These are phyloP conservation scores for Talaromyces verruculosus DNA, from an alignment of 2,329 filamentous ascomycete genomes.

Conservation along the genomic window DNA sequence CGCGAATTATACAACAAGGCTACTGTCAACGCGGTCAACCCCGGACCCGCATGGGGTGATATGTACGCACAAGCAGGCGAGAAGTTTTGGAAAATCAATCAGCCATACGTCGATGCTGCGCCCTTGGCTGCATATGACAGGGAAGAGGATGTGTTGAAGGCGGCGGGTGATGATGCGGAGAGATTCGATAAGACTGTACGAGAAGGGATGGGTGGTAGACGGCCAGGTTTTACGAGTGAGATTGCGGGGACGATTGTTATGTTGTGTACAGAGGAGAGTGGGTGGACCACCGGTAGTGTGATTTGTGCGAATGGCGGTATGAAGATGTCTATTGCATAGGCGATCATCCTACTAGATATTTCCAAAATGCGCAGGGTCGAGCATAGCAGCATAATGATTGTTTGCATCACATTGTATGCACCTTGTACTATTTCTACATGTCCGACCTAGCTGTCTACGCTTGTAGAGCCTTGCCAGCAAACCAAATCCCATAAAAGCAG, in stretches of 20 bases:
- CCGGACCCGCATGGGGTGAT: constrained; percentile 64
- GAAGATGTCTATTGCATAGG: constrained; percentile 22
- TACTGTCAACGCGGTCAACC: constrained; percentile 67
- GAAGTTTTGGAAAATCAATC: constrained; percentile 59
- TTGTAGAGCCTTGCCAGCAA: constrained; percentile 32
- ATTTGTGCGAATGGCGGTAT: constrained; percentile 79
- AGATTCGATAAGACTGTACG: constrained; percentile 61
- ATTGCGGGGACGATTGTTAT: constrained; percentile 75
- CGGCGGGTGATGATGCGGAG: constrained; percentile 44
- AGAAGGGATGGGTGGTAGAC: constrained; percentile 60
- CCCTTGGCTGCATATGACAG: constrained; percentile 52
- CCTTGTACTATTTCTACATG: not conserved
- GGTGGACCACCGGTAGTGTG: constrained; percentile 76
- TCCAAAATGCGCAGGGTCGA: not conserved
- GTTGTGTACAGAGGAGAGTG: constrained; percentile 68
- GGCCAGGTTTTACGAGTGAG: constrained; percentile 66
- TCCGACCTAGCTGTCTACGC: not conserved
- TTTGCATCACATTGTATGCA: not conserved
- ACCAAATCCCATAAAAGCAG: constrained; percentile 40
- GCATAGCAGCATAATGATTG: not conserved
- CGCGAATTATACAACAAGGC: constrained; percentile 61
- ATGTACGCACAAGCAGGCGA: constrained; percentile 61
- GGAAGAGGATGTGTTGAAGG: constrained; percentile 33
- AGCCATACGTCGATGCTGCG: constrained; percentile 61
- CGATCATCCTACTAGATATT: not conserved